Evolutionary conservation across 306 rosid species (phyloP), one percentile per base, ranked within the genome.

Genomic region (Amphicarpaea edgeworthii): DNA sequence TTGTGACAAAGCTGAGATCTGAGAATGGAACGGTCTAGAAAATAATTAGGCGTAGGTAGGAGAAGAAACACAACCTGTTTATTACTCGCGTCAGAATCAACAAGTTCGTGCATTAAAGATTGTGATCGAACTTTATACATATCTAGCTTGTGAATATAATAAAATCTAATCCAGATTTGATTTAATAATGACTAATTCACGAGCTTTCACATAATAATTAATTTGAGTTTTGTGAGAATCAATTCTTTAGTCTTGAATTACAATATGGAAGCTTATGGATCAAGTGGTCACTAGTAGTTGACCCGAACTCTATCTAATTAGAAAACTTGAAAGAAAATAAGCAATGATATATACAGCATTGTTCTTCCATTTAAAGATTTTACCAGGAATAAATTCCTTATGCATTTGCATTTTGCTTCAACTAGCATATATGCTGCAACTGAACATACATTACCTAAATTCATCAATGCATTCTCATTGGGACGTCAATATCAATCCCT

Each of bases 111-210:
- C 59, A 37, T 43, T n/a, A 79, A 58, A 26, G 79, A 58, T 60
- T 75, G 38, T 45, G 76, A 20, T 61, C 17, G 65, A 73, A 32
- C 72, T 82, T 82, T 69, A 26, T 72, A n/a, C 24, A 8, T 40
- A 40, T 38, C 64, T 32, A 55, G 24, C 21, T 57, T 37, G 55
- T 24, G 26, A 41, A 9, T 40, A 20, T 23, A 43, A 55, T 40
- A 55, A 71, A 34, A 21, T 55, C 6, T 40, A 21, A 17, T n/a
- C 47, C 32, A 17, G 12, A 30, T 21, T 30, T 70, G 12, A 30
- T 21, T 30, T 70, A 17, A 50, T 30, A 70, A 58, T 58, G 17
- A 49, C 12, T 14, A 59, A 30, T 15, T 14, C 11, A 14, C 3
- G 5, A 12, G 38, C 19, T 12, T 58, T 12, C 14, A 6, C 64